Evolutionary conservation across 2,329 filamentous ascomycete species (phyloP), one percentile per base, ranked within the genome.

Genomic region (Fusarium tanahbumbuense): DNA sequence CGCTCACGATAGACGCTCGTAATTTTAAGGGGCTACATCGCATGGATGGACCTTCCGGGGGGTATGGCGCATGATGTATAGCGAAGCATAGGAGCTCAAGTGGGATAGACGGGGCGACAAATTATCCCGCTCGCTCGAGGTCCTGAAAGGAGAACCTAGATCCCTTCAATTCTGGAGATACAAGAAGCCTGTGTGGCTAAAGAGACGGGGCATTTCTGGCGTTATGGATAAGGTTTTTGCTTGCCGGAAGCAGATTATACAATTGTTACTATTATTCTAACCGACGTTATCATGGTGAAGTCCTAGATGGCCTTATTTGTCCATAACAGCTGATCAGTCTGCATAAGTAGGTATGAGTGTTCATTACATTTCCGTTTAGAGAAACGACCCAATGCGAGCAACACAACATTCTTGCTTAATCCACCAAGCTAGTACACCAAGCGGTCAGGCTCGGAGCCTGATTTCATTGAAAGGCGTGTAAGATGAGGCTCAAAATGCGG

Each of bases 141-240:
- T 55, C 44, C 52, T 52, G 44, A 59, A 56, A 57, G 22, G 28
- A 52, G 45, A 47, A 32, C 28, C 23, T 54, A 47, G 45, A 50
- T 22, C 37, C 50, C 30, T 27, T 55, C 22, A 68, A 64, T 68
- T 68, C 64, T 68, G 55, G 64, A 65, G 54, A 70, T 52, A 48
- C 40, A 62, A 62, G 46, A 32, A 56, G 48, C 68, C 52, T 61
- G 30, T 48, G 37, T 34, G 64, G 55, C 54, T 41, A 55, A 55
- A 45, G 46, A 61, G 68, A 71, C 25, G 61, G 64, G 55, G 59
- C 68, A 70, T 70, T 71, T 63, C 68, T 65, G 68, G 68, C 68
- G 68, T 70, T 71, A 68, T 68, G 68, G 68, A 57, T 49, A 57
- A 48, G 68, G 45, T 46, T 64, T 64, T 61, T 71, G 52, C 59